A percentile compares a stretch with the other conserved stretches of the same genome.
Conservation (phyloP, 495 filamentous ascomycete species). For the Lophiotrema nucula region DNA sequence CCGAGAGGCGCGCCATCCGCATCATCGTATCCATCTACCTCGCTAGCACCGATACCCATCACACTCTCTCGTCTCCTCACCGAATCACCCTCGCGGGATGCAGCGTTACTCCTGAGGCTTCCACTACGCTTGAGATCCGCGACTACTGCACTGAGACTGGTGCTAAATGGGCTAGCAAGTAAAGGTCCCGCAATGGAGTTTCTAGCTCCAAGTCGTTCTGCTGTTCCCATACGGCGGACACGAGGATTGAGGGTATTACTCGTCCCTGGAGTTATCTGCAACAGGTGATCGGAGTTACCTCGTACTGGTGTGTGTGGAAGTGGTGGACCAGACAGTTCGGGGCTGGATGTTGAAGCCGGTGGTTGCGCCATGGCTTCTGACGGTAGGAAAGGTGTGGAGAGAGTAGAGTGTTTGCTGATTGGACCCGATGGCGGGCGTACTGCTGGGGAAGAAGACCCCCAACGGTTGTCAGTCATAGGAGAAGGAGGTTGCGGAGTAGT, state of each 20-base stretch:
- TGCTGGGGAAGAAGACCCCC: conserved; percentile 12
- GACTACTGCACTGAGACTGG: conserved; percentile 40
- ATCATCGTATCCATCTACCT: conserved; percentile 13
- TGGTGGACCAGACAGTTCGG: conserved; percentile 13
- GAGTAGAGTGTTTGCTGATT: conserved; percentile 15
- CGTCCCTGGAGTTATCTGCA: conserved; percentile 11
- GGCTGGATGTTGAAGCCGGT: conserved; percentile 17
- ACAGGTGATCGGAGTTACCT: conserved; percentile 12
- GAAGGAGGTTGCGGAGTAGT: conserved; percentile 12
- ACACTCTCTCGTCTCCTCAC: conserved; percentile 15
- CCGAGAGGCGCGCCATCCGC: conserved; percentile 16
- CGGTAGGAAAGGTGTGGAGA: conserved; percentile 32
- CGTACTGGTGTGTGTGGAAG: conserved; percentile 20
- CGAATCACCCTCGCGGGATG: neutral
- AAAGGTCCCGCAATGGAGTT: conserved; percentile 36
- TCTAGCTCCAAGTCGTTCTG: conserved; percentile 24
- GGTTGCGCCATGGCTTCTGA: conserved; percentile 15
- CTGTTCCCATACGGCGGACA: conserved; percentile 22
- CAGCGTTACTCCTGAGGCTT: neutral
- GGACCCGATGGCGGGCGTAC: conserved; percentile 1
- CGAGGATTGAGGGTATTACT: conserved; percentile 12
- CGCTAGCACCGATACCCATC: conserved; percentile 15
- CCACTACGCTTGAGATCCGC: conserved; percentile 48
- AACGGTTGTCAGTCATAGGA: conserved; percentile 16
- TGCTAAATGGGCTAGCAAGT: conserved; percentile 36